Evolutionary conservation across 352 stramenopile genomes (phyloP).

Genomic region (Phytophthora multivora): DNA sequence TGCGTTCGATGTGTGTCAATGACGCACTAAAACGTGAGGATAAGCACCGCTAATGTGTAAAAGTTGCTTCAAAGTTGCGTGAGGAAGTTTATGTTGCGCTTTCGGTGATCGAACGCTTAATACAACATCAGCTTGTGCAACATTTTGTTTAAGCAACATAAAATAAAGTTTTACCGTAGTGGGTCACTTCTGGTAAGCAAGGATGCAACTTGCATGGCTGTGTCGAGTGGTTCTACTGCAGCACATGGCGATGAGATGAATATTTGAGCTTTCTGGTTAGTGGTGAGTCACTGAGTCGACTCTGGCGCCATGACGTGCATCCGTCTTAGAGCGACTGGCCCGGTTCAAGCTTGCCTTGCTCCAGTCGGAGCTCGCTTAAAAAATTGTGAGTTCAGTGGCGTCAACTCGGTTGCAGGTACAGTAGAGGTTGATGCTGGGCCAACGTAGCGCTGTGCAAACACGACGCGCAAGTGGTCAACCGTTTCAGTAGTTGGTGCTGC

Average conservation of each 20-base stretch:
- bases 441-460: constrained; percentile 12
- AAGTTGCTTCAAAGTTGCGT: constrained; percentile 4
- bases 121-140: too few species aligned
- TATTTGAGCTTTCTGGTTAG: constrained; percentile 9
- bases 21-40: constrained; percentile 13
- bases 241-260: constrained; percentile 9
- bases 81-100: background rate
- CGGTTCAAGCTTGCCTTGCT: background rate
- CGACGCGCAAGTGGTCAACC: constrained; percentile 7
- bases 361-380: constrained; percentile 3
- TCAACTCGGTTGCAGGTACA: constrained; percentile 2
- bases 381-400: constrained; percentile 10
- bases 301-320: constrained; percentile 11
- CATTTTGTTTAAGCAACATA: background rate
- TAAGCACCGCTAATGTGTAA: background rate
- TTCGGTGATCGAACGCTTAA: background rate
- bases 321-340: constrained; percentile 6
- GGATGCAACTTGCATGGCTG: background rate
- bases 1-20: constrained; percentile 25
- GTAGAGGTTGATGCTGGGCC: background rate
- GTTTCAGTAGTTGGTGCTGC: constrained; percentile 16
- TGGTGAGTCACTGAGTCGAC: constrained; percentile 17
- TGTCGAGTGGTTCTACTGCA: constrained; percentile 5
- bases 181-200: too few species aligned
- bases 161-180: too few species aligned